Percentiles rank a stretch among this genome's conserved stretches.
Evolutionary conservation across 371 early-diverging fungal genomes (phyloP).

Genomic region (Blakeslea trispora): DNA sequence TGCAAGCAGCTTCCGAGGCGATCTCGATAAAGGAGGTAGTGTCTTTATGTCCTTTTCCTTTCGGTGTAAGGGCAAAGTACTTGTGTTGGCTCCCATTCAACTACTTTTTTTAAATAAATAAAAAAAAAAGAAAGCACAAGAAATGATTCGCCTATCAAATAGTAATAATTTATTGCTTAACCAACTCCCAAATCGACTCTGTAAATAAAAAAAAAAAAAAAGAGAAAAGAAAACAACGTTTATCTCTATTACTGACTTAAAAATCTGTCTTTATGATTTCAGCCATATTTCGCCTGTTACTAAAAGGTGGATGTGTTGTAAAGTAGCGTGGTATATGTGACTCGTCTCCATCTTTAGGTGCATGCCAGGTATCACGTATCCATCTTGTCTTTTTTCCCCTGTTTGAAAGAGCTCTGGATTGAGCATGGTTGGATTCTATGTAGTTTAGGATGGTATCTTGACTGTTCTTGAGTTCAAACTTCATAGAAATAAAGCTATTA

Average conservation of each 20-base stretch:
- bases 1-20: slow-evolving; percentile 7
- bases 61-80: background rate
- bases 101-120: background rate
- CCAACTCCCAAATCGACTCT: no score
- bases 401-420: no score
- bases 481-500: background rate
- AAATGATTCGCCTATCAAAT: no score
- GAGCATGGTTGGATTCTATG: no score
- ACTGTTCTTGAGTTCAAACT: background rate
- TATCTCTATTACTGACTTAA: no score
- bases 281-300: background rate
- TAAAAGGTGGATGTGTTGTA: background rate
- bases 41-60: slow-evolving; percentile 12
- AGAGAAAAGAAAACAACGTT: no score
- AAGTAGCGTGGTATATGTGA: background rate
- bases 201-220: no score
- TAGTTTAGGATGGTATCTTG: background rate
- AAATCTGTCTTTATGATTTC: background rate
- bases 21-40: background rate
- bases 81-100: background rate
- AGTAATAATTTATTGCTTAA: no score
- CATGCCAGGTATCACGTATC: background rate
- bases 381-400: background rate
- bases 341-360: background rate
- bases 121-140: no score